Evolutionary conservation across 2,329 filamentous ascomycete genomes (phyloP).

Genomic region (Dactylellina leptospora): DNA sequence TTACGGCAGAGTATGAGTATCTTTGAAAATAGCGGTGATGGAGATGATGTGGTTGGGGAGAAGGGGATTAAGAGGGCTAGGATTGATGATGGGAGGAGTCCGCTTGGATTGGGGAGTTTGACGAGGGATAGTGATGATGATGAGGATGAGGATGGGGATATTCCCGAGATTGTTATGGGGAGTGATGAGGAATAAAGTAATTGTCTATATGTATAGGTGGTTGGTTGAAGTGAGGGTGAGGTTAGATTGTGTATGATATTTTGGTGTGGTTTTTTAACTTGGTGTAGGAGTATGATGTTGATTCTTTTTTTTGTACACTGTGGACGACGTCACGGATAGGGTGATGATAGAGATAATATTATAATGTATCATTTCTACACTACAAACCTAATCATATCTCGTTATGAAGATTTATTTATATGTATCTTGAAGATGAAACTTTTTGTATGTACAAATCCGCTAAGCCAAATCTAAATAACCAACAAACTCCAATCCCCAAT

Average conservation of each 20-base stretch:
- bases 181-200: constrained; percentile 28
- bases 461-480: too few species aligned
- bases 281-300: neutral
- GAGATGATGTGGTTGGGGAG: neutral
- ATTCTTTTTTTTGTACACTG: too few species aligned
- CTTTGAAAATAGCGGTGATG: constrained; percentile 28
- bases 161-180: constrained; percentile 53
- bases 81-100: constrained; percentile 31
- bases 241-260: constrained; percentile 13
- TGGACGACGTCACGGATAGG: too few species aligned
- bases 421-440: too few species aligned
- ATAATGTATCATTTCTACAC: too few species aligned
- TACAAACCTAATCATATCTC: too few species aligned
- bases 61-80: constrained; percentile 36
- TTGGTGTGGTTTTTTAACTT: neutral
- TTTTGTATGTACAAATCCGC: too few species aligned
- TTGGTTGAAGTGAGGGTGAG: neutral
- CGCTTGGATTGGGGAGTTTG: constrained; percentile 10
- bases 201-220: neutral
- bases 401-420: too few species aligned
- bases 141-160: constrained; percentile 28
- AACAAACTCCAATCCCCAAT: too few species aligned
- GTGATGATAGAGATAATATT: too few species aligned
- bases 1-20: constrained; percentile 52
- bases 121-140: neutral